phyloP scores from a whole-genome alignment of 371 early-diverging fungal genomes.

The Funneliformis caledonium region DNA sequence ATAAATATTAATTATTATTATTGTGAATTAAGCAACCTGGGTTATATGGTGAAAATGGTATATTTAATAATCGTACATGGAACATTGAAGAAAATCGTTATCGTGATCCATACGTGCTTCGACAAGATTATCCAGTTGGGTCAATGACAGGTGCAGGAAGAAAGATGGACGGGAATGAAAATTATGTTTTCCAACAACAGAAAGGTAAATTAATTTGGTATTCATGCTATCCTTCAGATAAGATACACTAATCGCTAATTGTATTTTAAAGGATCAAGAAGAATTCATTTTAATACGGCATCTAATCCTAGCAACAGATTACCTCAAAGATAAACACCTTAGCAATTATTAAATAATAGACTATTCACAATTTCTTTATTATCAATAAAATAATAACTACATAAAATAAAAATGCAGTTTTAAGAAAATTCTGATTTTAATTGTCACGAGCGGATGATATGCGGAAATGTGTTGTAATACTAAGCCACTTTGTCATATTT shows the following conservation, averaged over 20 bases:
- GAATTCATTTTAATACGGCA: conserved; percentile 12
- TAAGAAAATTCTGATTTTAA: no score
- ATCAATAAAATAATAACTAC: no score
- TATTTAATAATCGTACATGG: neutral
- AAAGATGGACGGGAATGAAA: neutral
- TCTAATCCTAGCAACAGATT: neutral
- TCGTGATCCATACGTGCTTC: neutral
- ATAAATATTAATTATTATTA: neutral
- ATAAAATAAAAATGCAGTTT: no score
- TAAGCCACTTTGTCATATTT: no score
- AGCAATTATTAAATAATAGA: no score
- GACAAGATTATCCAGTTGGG: neutral
- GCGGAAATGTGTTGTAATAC: no score
- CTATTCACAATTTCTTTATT: no score
- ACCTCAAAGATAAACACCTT: no score
- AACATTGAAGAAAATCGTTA: no score
- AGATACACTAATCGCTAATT: neutral
- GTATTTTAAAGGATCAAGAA: neutral
- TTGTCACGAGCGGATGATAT: no score
- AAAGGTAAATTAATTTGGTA: neutral
- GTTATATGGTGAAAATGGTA: neutral
- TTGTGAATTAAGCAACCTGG: no score
- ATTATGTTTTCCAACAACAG: conserved; percentile 2
- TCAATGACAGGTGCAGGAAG: neutral
- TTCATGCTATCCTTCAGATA: neutral